Conservation (phyloP, 2,329 filamentous ascomycete species). For the Cladosporium sp. region DNA sequence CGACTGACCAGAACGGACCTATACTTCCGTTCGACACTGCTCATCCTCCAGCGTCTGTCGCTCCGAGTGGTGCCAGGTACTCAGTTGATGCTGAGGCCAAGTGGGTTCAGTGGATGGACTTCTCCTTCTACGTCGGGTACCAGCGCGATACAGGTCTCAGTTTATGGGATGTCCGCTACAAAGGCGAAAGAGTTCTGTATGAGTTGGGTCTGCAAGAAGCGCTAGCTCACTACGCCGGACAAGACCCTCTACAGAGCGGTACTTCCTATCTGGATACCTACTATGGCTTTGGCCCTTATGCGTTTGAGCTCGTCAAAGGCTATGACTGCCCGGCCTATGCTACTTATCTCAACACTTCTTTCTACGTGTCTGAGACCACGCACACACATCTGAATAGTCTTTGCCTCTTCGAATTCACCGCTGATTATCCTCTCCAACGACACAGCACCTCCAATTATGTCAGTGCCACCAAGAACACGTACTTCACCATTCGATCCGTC, state of each 20-base stretch:
- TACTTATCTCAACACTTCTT: constrained; percentile 48
- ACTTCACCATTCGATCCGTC: constrained; percentile 44
- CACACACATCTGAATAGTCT: constrained; percentile 41
- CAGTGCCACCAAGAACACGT: constrained; percentile 43
- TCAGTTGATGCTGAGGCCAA: constrained; percentile 41
- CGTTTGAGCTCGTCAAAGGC: constrained; percentile 46
- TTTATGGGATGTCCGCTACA: constrained; percentile 50
- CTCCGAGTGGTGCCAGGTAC: constrained; percentile 39
- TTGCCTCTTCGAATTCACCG: constrained; percentile 53
- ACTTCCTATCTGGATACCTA: constrained; percentile 28
- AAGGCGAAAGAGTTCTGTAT: constrained; percentile 49
- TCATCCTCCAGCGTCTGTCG: constrained; percentile 39
- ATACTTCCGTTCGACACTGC: constrained; percentile 47
- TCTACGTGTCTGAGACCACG: constrained; percentile 42
- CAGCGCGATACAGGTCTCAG: constrained; percentile 43
- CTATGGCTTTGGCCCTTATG: constrained; percentile 33
- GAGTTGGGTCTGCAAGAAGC: constrained; percentile 53
- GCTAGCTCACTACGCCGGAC: constrained; percentile 49
- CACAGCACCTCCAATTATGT: constrained; percentile 44
- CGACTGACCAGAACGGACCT: constrained; percentile 41
- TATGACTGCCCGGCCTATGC: constrained; percentile 53
- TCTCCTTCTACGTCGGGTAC: constrained; percentile 49
- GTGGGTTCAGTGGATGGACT: constrained; percentile 52
- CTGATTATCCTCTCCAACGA: constrained; percentile 48
- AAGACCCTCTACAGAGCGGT: constrained; percentile 43